Evolutionary conservation across 371 early-diverging fungal genomes (phyloP), one percentile per base, ranked within the genome.

Genomic region (Syncephalastrum monosporum): DNA sequence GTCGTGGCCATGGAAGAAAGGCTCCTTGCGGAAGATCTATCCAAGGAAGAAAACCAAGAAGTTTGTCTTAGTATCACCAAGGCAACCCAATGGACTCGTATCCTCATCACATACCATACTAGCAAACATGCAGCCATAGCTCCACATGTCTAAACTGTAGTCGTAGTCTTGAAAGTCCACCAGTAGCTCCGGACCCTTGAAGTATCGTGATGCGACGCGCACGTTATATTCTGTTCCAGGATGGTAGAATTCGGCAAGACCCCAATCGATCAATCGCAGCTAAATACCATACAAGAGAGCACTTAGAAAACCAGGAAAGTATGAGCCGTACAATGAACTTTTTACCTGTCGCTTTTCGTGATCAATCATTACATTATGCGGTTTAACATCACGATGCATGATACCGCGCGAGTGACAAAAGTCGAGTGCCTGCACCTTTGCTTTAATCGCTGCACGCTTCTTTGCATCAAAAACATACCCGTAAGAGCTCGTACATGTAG

Each of bases 351-450:
- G 89, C 72, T 91, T 89, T 65, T 89, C 90, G 65, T 96, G 97
- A 72, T 99, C 96, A 70, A 99, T 99, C 94, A 99, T 99, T 24
- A 99, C 97, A 67, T 99, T 99, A 71, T 98, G 99, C 41, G 99
- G 99, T 77, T 99, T 99, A 52, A 99, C 98, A 75, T 99, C 99
- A 56, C 99, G 87, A 75, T 99, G 99, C 95, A 99, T 97, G 73
- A 99, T 99, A 17, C 99, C 99, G 63, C 91, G 86, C 16, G 97
- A 95, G 69, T 99, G 99, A 67, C 95, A 91, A 64, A 92, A 98
- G 57, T 98, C 98, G 63, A 99, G 82, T 6, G 99, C 99, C 88
- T 88, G 21, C 21, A 63, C 29, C 12, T 43, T 4, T 6, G 14
- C 6, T 52, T 23, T 15, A 55, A 8, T 10, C 24, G 33, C 21